These are phyloP conservation scores for Alternaria brassicae DNA, from an alignment of 2,329 filamentous ascomycete species.

Conservation along the genomic window DNA sequence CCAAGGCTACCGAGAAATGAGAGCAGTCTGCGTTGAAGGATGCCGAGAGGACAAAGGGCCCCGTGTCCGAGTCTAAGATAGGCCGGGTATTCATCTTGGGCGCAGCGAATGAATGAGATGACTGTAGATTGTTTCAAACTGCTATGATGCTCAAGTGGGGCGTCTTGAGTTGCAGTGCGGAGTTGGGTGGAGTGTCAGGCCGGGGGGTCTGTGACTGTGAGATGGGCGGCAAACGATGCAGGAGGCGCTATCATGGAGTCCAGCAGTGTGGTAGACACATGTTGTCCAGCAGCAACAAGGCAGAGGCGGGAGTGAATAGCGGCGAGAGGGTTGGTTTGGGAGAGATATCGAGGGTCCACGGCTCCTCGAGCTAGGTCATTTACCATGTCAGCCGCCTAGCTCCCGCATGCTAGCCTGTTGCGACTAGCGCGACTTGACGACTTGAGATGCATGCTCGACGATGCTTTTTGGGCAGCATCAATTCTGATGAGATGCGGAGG, in stretches of 20 bases:
- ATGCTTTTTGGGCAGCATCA: neutral
- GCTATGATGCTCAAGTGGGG: constrained; percentile 11
- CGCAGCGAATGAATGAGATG: neutral
- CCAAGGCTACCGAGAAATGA: constrained; percentile 86
- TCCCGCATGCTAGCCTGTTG: constrained; percentile 22
- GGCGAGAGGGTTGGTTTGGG: constrained; percentile 3
- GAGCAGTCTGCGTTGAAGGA: constrained; percentile 86
- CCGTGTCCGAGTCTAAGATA: constrained; percentile 77
- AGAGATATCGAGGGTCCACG: constrained; percentile 15
- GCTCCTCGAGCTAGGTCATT: constrained; percentile 9
- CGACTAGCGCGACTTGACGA: constrained; percentile 9
- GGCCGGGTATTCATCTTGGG: constrained; percentile 83
- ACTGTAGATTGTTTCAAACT: neutral
- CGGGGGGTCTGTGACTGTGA: constrained; percentile 5
- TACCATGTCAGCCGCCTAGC: constrained; percentile 25
- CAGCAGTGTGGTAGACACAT: constrained; percentile 37
- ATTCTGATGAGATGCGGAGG: neutral
- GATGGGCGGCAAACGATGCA: constrained; percentile 25
- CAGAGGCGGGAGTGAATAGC: constrained; percentile 6
- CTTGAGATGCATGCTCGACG: neutral
- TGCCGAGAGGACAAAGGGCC: constrained; percentile 78
- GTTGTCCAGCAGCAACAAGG: constrained; percentile 23
- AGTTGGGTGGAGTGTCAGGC: constrained; percentile 10
- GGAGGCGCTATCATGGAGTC: constrained; percentile 8
- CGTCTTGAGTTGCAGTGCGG: constrained; percentile 20